Conservation (phyloP, 2,329 filamentous ascomycete genomes). For the Tolypocladium nubicola region DNA sequence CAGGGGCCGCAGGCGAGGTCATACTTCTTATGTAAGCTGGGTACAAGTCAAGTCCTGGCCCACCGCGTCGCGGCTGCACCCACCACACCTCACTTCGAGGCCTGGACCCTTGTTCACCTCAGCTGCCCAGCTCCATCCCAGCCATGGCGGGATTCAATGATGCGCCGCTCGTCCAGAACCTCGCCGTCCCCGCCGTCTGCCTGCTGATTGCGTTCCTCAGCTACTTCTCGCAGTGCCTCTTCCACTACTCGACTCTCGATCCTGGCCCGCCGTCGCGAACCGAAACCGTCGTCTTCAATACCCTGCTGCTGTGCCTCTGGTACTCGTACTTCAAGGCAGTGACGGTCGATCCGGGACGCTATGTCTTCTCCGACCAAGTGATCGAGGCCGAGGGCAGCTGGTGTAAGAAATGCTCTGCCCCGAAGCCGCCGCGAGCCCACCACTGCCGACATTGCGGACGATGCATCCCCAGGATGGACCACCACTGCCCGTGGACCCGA, state of each 20-base stretch:
- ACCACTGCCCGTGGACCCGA: slow-evolving; percentile 76
- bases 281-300: slow-evolving; percentile 56
- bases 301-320: slow-evolving; percentile 52
- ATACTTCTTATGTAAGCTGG: not conserved
- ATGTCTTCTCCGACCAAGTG: slow-evolving; percentile 29
- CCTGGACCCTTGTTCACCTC: not conserved
- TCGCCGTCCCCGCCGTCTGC: slow-evolving; percentile 61
- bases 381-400: slow-evolving; percentile 36
- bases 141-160: slow-evolving; percentile 31
- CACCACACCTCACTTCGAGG: not conserved
- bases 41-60: not conserved
- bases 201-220: slow-evolving; percentile 57
- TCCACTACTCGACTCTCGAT: slow-evolving; percentile 44
- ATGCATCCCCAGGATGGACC: slow-evolving; percentile 74
- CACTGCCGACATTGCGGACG: slow-evolving; percentile 69
- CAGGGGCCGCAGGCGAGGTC: not conserved
- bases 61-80: not conserved
- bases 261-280: slow-evolving; percentile 47
- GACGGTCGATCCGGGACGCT: slow-evolving; percentile 46
- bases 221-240: slow-evolving; percentile 63
- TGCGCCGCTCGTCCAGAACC: slow-evolving; percentile 33
- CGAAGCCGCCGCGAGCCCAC: slow-evolving; percentile 69
- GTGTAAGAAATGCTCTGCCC: slow-evolving; percentile 66
- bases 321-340: slow-evolving; percentile 57
- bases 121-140: not conserved